phyloP scores from a whole-genome alignment of 352 stramenopile genomes.

The Saprolegnia parasitica region DNA sequence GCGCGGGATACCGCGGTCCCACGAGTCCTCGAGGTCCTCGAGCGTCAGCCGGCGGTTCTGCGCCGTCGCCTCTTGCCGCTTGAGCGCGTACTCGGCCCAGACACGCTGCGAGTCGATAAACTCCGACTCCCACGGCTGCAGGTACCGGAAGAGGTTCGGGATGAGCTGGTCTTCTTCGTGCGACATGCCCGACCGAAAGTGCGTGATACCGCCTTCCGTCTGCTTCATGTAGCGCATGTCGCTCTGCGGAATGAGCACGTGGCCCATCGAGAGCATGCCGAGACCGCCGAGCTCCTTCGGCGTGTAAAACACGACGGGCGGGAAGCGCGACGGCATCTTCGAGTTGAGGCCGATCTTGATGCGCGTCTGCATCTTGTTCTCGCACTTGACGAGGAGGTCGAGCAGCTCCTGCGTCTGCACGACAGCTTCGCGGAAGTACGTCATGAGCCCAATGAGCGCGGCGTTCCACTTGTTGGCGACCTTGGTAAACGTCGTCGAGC shows the following conservation, averaged over 20 bases:
- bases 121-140: constrained; percentile 98
- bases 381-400: constrained; percentile 99
- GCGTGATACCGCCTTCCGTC: constrained; percentile 97
- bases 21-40: constrained; percentile 99
- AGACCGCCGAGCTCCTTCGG: constrained; percentile 99
- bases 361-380: constrained; percentile 99
- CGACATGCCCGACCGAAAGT: constrained; percentile 97
- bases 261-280: constrained; percentile 99
- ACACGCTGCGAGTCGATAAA: constrained; percentile 99
- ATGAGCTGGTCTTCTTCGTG: constrained; percentile 99
- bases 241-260: constrained; percentile 99
- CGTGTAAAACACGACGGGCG: constrained; percentile 99
- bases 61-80: constrained; percentile 98
- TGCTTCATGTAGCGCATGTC: constrained; percentile 99
- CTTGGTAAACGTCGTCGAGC: constrained; percentile 99
- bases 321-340: constrained; percentile 99
- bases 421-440: constrained; percentile 99
- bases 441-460: constrained; percentile 97
- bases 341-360: constrained; percentile 99
- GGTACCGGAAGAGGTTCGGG: constrained; percentile 99
- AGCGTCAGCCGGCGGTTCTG: constrained; percentile 98
- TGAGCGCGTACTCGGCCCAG: constrained; percentile 99
- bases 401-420: constrained; percentile 99
- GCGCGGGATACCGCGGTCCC: constrained; percentile 97
- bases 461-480: constrained; percentile 99